Evolutionary conservation across 2,329 filamentous ascomycete genomes (phyloP).

Genomic region (Chaetomium strumarium): DNA sequence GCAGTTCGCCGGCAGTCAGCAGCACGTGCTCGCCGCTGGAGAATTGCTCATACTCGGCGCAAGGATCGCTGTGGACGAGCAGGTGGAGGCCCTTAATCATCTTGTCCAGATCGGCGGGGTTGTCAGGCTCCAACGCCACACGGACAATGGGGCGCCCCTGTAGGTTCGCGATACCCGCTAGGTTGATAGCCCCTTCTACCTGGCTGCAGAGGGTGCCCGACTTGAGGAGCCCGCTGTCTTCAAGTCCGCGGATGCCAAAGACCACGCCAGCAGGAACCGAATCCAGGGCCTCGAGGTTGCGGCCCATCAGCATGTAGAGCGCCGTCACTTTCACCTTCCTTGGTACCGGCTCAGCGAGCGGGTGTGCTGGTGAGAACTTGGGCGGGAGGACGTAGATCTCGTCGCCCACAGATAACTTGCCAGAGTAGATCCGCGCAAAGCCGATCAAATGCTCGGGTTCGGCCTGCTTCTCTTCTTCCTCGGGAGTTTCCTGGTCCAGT

Average conservation of each 20-base stretch:
- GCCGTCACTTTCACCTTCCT: slow-evolving; percentile 79
- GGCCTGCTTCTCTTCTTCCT: slow-evolving; percentile 50
- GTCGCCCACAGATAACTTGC: slow-evolving; percentile 82
- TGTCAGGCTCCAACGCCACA: slow-evolving; percentile 88
- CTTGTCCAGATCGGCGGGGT: slow-evolving; percentile 85
- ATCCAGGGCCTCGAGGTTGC: slow-evolving; percentile 73
- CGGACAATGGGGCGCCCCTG: slow-evolving; percentile 87
- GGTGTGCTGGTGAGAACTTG: slow-evolving; percentile 81
- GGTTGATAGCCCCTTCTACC: slow-evolving; percentile 77
- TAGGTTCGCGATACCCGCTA: slow-evolving; percentile 74
- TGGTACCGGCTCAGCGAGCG: slow-evolving; percentile 65
- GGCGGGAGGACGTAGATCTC: slow-evolving; percentile 85
- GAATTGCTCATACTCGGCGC: slow-evolving; percentile 91
- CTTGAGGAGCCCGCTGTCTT: slow-evolving; percentile 82
- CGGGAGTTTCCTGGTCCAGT: slow-evolving; percentile 47
- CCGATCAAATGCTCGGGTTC: slow-evolving; percentile 88
- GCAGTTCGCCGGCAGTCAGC: slow-evolving; percentile 86
- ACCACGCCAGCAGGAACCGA: slow-evolving; percentile 90
- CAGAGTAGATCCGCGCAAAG: slow-evolving; percentile 90
- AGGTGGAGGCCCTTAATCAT: slow-evolving; percentile 86
- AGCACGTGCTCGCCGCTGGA: slow-evolving; percentile 92
- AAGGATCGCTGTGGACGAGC: slow-evolving; percentile 90
- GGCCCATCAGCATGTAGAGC: slow-evolving; percentile 93
- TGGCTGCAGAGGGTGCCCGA: slow-evolving; percentile 90
- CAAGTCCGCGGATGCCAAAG: slow-evolving; percentile 88